phyloP scores from a whole-genome alignment of 352 stramenopile genomes.

The Phytophthora cryptogea region DNA sequence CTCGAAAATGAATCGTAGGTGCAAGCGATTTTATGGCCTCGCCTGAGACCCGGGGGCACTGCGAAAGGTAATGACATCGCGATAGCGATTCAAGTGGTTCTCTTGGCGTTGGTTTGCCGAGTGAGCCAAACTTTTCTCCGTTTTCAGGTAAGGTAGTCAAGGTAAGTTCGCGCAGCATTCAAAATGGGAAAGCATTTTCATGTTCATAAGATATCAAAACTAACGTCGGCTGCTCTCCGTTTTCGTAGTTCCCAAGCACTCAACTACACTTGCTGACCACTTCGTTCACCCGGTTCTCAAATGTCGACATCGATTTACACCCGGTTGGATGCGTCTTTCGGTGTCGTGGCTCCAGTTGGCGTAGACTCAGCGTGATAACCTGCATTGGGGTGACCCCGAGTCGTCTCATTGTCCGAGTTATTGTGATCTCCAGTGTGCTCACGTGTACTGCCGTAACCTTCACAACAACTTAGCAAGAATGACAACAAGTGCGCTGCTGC shows the following conservation, averaged over 20 bases:
- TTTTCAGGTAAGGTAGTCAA: background rate
- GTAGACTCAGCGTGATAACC: constrained; percentile 35
- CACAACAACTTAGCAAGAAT: constrained; percentile 58
- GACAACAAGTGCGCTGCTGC: constrained; percentile 54
- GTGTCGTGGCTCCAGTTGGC: constrained; percentile 21
- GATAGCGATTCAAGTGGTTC: too few relatives aligned
- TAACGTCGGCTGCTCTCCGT: constrained; percentile 5
- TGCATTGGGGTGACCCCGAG: constrained; percentile 8
- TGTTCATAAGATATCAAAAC: constrained; percentile 13
- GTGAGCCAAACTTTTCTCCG: too few relatives aligned
- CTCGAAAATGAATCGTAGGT: constrained; percentile 12
- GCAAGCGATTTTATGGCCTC: background rate
- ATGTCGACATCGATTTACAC: constrained; percentile 27
- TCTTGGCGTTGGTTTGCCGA: too few relatives aligned
- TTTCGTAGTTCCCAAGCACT: too few relatives aligned
- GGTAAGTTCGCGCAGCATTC: background rate
- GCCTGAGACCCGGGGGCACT: constrained; percentile 3
- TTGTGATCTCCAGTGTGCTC: constrained; percentile 10
- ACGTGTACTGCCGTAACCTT: constrained; percentile 18
- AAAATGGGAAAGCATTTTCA: constrained; percentile 12
- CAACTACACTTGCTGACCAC: background rate
- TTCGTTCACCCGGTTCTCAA: background rate
- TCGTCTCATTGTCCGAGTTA: constrained; percentile 14
- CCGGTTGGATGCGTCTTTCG: constrained; percentile 33
- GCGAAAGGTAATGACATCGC: background rate